Base-by-base conservation (phyloP, 2,329 filamentous ascomycete genomes). In the Aphanoascus verrucosus region DNA sequence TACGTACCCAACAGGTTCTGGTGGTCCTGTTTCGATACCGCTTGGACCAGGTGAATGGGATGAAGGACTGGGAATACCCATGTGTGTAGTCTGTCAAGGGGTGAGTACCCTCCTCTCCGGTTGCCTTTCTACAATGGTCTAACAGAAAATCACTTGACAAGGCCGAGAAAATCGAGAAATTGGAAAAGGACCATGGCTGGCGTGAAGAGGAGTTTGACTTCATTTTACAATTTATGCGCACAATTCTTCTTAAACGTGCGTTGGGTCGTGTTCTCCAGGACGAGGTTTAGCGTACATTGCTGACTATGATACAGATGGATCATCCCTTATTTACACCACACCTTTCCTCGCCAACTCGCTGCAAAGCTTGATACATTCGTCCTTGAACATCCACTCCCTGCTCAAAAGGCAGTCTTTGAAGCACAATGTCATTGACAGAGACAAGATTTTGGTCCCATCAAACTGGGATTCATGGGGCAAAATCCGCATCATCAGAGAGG, bases 381-480 rank as follows among this genome's bases (percentile, higher is more conserved):
- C 86, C 49, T 77, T 96, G 15, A 87, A 86, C 52, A 90, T 94
- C 66, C 88, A 87, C 56, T 94, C 87, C 19, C 77, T 93, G 17
- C 74, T 94, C 15, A 88, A 88, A 68, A 81, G 83, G 58, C 80
- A 88, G 63, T 81, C 85, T 20, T 77, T 94, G 20, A 93, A 88
- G 70, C 86, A 90, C 67, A 94, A 95, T 62, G 86, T 94, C 56
- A 93, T 94, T 60, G 93, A 93, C 71, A 80, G 91, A 56, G 90
- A 95, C 68, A 94, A 94, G 75, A 90, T 98, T 52, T 77, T 96
- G 4, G 86, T 98, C 0, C 91, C 91, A 1, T 86, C 90, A 14
- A 96, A 96, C 67, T 98, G 93, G 93, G 93, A 98, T 69, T 96
- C 90, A 0, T 96, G 89, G 87, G 90, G 89, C 56, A 98, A 97